phyloP scores from a whole-genome alignment of 495 filamentous ascomycete species.

The Tirmania nivea region DNA sequence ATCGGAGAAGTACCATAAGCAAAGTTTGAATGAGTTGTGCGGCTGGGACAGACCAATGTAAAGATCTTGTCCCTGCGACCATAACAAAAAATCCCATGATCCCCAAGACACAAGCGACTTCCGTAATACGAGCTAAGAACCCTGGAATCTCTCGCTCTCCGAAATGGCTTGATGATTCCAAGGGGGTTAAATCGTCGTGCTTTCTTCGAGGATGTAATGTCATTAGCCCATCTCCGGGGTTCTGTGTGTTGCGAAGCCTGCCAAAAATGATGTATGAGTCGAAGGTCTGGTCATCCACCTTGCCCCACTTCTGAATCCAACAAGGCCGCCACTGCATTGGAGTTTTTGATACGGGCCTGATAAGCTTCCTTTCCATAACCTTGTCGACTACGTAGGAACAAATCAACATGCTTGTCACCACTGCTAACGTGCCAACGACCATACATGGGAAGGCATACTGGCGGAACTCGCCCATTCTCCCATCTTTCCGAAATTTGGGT shows the following conservation, averaged over 20 bases:
- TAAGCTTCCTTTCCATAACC: slow-evolving; percentile 8
- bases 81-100: slow-evolving; percentile 27
- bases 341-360: slow-evolving; percentile 1
- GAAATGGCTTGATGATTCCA: neutral
- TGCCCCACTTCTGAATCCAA: slow-evolving; percentile 16
- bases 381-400: slow-evolving; percentile 19
- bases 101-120: slow-evolving; percentile 9
- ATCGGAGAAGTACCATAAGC: slow-evolving; percentile 26
- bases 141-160: neutral
- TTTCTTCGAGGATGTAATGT: neutral
- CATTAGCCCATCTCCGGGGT: too few species aligned
- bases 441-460: slow-evolving; percentile 16
- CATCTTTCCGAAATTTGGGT: neutral
- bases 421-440: slow-evolving; percentile 13
- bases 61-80: slow-evolving; percentile 27
- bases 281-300: slow-evolving; percentile 18
- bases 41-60: slow-evolving; percentile 26
- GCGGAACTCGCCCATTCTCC: neutral
- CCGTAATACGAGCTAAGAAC: neutral
- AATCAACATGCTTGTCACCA: slow-evolving; percentile 15
- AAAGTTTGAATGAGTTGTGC: slow-evolving; percentile 26
- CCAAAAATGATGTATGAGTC: slow-evolving; percentile 12
- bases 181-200: neutral
- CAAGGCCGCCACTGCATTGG: slow-evolving; percentile 5
- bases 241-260: neutral